A percentile compares a stretch with the other conserved stretches of the same genome.
These are phyloP conservation scores for Bathelium albidoporum DNA, from an alignment of 495 filamentous ascomycete genomes.

Conservation along the genomic window DNA sequence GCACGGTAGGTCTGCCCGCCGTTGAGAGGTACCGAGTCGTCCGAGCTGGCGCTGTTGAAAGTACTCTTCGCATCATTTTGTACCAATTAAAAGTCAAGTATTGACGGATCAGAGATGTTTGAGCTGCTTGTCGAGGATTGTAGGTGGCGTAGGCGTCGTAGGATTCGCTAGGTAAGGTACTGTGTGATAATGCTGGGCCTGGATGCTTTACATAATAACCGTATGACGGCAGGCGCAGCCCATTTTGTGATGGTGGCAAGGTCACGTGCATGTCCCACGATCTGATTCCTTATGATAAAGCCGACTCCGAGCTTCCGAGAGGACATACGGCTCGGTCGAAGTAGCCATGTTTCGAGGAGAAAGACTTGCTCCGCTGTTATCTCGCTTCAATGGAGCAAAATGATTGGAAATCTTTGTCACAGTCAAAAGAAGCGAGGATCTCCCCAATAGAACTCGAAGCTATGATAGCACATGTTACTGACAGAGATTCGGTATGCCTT, in stretches of 20 bases:
- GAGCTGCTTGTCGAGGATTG: neutral
- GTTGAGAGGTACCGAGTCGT: conserved; percentile 38
- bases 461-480: too few relatives aligned
- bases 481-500: too few relatives aligned
- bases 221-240: neutral
- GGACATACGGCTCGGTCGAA: neutral
- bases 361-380: neutral
- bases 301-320: neutral
- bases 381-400: too few relatives aligned
- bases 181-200: neutral
- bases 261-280: conserved; percentile 6
- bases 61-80: conserved; percentile 46
- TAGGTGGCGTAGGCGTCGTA: conserved; percentile 1
- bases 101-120: too few relatives aligned
- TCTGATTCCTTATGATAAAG: conserved; percentile 3
- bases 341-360: neutral
- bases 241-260: conserved; percentile 7
- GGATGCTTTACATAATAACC: neutral
- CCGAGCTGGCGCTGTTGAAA: conserved; percentile 39
- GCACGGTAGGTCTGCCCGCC: conserved; percentile 36
- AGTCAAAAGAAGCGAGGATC: too few relatives aligned
- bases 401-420: too few relatives aligned
- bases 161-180: neutral
- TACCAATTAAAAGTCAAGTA: neutral
- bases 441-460: too few relatives aligned